Conservation (phyloP, 2,329 filamentous ascomycete species). For the Cordyceps pruinosa region DNA sequence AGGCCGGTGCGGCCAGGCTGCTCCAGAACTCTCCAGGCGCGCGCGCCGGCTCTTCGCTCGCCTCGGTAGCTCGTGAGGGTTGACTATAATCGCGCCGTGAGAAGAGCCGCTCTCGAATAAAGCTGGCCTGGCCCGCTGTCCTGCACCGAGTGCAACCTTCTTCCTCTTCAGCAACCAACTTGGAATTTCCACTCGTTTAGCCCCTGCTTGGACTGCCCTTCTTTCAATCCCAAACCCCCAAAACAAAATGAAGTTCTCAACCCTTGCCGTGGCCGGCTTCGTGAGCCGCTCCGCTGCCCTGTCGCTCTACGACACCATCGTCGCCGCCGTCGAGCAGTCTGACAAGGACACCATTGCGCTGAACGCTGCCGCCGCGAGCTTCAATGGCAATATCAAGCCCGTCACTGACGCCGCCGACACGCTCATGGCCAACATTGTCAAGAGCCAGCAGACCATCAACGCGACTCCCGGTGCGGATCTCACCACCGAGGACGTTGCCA, state of each 20-base stretch:
- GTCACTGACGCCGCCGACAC: background rate
- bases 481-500: background rate
- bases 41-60: background rate
- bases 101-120: background rate
- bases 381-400: background rate
- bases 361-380: background rate
- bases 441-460: background rate
- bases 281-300: background rate
- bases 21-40: background rate
- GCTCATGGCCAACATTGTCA: background rate
- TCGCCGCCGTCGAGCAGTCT: background rate
- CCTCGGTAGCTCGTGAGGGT: constrained; percentile 10
- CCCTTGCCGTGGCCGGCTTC: background rate
- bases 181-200: background rate
- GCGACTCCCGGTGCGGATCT: background rate
- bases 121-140: background rate
- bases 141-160: background rate
- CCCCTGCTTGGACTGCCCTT: background rate
- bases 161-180: background rate
- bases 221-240: background rate
- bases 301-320: background rate
- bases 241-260: constrained; percentile 2
- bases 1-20: background rate
- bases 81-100: background rate
- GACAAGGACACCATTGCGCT: background rate